Evolutionary conservation across 495 filamentous ascomycete genomes (phyloP), one percentile per base, ranked within the genome.

Genomic region (Aspergillus ellipticus): DNA sequence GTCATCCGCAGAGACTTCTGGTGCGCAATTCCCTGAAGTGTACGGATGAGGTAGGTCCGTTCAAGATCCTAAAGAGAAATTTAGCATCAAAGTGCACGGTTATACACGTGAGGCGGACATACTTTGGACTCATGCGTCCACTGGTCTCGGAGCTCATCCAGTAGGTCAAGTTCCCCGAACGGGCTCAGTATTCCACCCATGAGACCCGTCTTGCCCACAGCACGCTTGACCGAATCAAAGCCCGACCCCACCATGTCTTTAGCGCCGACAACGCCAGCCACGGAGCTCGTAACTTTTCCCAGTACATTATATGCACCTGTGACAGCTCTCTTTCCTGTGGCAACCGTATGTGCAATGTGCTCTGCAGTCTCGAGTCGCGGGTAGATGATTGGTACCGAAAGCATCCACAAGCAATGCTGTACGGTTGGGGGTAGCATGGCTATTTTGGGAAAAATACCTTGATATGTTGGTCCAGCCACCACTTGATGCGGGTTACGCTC

Each of bases 51-150:
- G 66, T 98, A 98, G 24, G 94, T 98, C 53, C 94, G 83, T 70
- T 98, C 94, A 49, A 98, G 84, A 59, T 98, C 94, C 82, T 88
- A 49, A 16, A 49, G 4, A 35, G 4, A 6, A 2, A 7, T 0
- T 15, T 19, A 15, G 21, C 37, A 17, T 22, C 37, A 43, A 42
- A 35, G 31, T 21, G 6, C 20, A 21, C 15, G 22, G 31, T 22
- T n/a, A 1, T 47, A 35, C 24, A 33, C 24, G 5, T 13, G 4
- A 41, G 15, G n/a, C 6, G 19, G 10, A 54, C 46, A n/a, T 67
- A 86, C 85, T 77, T 98, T 98, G 22, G 86, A 90, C 51, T 97
- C 93, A 67, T 98, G 94, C 16, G 95, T 98, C 94, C 94, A 98
- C 76, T 94, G 86, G 68, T 98, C 95, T 59, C 92, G 82, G 29